Conservation (phyloP, 164 flowering plant species). For the Sextonia rubra region DNA sequence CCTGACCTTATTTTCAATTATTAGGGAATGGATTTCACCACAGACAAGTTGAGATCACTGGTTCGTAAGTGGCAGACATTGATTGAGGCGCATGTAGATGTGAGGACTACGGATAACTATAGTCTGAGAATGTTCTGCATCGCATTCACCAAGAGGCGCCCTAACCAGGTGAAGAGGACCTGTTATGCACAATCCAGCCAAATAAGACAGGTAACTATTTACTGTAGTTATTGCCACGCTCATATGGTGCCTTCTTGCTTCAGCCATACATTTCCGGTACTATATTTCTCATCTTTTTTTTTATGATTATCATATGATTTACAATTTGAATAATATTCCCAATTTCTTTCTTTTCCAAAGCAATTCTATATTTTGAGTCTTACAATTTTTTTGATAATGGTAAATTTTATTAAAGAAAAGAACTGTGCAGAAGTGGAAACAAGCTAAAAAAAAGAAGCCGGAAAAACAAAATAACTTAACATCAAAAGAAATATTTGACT, state of each 20-base stretch:
- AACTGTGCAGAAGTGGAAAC: too few species aligned
- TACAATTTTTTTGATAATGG: too few species aligned
- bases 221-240: not conserved
- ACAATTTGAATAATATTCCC: not conserved
- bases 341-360: too few species aligned
- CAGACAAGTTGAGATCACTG: conserved; percentile 37
- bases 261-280: not conserved
- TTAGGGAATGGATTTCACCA: conserved; percentile 38
- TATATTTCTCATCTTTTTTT: not conserved
- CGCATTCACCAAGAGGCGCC: conserved; percentile 37
- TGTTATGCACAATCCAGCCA: conserved; percentile 37
- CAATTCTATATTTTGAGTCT: too few species aligned
- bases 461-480: too few species aligned
- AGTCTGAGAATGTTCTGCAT: conserved; percentile 32
- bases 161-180: conserved; percentile 38
- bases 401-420: too few species aligned
- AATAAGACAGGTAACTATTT: conserved; percentile 25
- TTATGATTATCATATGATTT: not conserved
- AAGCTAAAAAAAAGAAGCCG: too few species aligned
- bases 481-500: too few species aligned
- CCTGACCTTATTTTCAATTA: not conserved
- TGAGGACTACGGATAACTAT: conserved; percentile 35
- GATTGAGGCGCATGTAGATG: conserved; percentile 41
- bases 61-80: conserved; percentile 46
- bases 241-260: not conserved